Percentiles rank a stretch among this genome's conserved stretches.
These are phyloP conservation scores for Phytomonas serpens DNA, from an alignment of 208 protist genomes.

Conservation along the genomic window DNA sequence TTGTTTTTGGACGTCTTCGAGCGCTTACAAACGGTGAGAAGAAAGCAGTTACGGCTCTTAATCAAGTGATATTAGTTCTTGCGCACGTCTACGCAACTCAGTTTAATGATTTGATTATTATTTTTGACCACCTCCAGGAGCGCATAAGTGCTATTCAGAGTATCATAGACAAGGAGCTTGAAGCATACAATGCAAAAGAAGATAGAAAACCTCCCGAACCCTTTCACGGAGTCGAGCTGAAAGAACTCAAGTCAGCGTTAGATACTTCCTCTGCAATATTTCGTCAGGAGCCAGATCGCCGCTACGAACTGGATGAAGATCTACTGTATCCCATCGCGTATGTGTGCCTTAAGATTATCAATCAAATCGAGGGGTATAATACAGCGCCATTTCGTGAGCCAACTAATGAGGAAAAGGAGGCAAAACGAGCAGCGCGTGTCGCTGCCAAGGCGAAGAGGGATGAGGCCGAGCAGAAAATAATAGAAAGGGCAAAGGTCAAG, in stretches of 20 bases:
- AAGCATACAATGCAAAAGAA: slow-evolving; percentile 31
- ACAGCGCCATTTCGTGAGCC: slow-evolving; percentile 47
- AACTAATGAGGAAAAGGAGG: slow-evolving; percentile 34
- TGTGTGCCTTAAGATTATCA: slow-evolving; percentile 59
- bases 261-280: slow-evolving; percentile 35
- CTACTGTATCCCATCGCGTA: slow-evolving; percentile 81
- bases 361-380: slow-evolving; percentile 75
- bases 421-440: slow-evolving; percentile 48
- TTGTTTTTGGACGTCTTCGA: slow-evolving; percentile 19
- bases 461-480: slow-evolving; percentile 29
- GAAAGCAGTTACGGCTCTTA: slow-evolving; percentile 49
- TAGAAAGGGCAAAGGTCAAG: slow-evolving; percentile 35
- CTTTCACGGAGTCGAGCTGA: slow-evolving; percentile 51
- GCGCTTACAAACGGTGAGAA: slow-evolving; percentile 36
- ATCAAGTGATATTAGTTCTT: slow-evolving; percentile 67
- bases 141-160: slow-evolving; percentile 27
- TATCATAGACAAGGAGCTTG: slow-evolving; percentile 54
- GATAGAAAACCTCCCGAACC: slow-evolving; percentile 43
- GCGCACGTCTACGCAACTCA: slow-evolving; percentile 62
- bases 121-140: slow-evolving; percentile 60
- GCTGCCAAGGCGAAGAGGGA: slow-evolving; percentile 56
- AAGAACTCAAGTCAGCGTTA: slow-evolving; percentile 26
- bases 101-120: slow-evolving; percentile 66
- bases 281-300: slow-evolving; percentile 64
- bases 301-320: slow-evolving; percentile 80